Evolutionary conservation across 495 filamentous ascomycete species (phyloP), one percentile per base, ranked within the genome.

Genomic region (Podospora pseudopauciseta): DNA sequence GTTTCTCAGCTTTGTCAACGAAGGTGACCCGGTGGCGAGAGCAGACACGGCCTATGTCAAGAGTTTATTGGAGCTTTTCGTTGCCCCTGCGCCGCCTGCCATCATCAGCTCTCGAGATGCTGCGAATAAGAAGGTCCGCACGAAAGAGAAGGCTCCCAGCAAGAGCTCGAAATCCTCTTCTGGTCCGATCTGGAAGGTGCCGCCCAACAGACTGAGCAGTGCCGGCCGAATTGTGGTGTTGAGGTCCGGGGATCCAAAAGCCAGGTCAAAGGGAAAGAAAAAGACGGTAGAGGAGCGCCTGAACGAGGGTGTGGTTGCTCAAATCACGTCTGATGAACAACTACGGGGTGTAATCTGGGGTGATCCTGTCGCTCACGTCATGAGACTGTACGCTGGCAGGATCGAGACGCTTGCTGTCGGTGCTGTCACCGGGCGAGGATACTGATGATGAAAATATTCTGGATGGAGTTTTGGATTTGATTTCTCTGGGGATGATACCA

Each of bases 1-100:
- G 2, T 95, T 95, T 76, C 79, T 90, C 34, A 86, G 86, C 19
- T 92, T 96, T 73, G 79, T 93, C 69, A 96, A 95, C 72, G 92
- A 96, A 71, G 92, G 92, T 3, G 92, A 96, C 68, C 91, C 91
- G 0, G 91, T 96, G 0, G 79, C 88, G 2, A 78, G 92, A 20
- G 92, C 91, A 0, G 91, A 94, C 72, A 90, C 86, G 75, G 84
- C 85, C 0, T 93, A 93, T 70, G 82, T 94, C 11, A 81, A 84
- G 57, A 89, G 86, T 18, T 81, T 96, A 28, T 79, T 93, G 11
- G 87, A 89, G 67, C 82, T 95, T 1, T 91, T 91, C 71, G 81
- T 87, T 2, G 78, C 82, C 0, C 88, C 91, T 0, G 81, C 86
- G 1, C 91, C 91, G 1, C 44, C 23, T 6, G 28, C 13, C 39